phyloP scores from a whole-genome alignment of 106 monocot species.

The Xerophyta viscosa region DNA sequence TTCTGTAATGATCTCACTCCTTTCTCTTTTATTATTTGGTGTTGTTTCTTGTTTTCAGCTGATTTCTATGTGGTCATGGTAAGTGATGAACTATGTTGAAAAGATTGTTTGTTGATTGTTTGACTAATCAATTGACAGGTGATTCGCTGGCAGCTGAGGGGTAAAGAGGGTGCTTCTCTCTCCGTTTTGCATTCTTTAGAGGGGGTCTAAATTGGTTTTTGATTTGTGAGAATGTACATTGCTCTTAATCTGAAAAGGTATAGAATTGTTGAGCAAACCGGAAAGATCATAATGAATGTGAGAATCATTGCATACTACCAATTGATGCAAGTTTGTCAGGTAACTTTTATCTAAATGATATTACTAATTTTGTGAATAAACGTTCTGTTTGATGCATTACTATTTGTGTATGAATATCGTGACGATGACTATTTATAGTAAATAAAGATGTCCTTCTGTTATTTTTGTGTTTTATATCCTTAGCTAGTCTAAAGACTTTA shows the following conservation, averaged over 20 bases:
- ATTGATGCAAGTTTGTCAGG: conserved; percentile 48
- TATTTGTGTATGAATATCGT: not conserved
- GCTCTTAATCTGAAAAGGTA: conserved; percentile 40
- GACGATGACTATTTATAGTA: no score
- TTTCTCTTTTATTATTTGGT: not conserved
- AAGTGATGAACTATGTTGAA: no score
- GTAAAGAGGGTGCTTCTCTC: not conserved
- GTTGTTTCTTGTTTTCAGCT: no score
- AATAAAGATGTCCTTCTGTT: no score
- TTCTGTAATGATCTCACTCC: conserved; percentile 19
- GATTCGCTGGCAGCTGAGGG: not conserved
- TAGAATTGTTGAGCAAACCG: conserved; percentile 22
- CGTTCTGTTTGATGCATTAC: not conserved
- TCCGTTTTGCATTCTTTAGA: not conserved
- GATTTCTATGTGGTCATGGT: no score
- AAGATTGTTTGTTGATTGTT: no score
- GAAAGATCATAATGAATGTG: conserved; percentile 35
- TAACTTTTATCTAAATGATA: conserved; percentile 12
- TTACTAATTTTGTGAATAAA: no score
- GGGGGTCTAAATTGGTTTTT: not conserved
- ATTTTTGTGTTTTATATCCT: no score
- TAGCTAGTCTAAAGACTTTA: no score
- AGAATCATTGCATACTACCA: conserved; percentile 33
- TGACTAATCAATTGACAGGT: conserved; percentile 1
- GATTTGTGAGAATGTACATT: conserved; percentile 51